These are phyloP conservation scores for Fraxinus xanthoxyloides DNA, from an alignment of 305 asterid genomes.

Conservation along the genomic window DNA sequence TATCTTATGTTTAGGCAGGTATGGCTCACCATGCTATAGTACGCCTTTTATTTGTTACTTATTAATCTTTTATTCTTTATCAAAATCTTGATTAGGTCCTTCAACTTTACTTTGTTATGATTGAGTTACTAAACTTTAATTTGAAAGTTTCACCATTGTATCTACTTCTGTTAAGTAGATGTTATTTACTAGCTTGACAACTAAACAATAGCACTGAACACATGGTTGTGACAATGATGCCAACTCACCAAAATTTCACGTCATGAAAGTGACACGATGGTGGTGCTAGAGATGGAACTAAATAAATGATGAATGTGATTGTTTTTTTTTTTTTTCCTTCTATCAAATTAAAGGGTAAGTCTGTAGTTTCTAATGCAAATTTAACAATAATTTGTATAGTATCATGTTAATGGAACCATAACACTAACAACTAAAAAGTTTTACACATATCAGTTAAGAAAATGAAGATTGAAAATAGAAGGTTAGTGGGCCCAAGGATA, in stretches of 20 bases:
- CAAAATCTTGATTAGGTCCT: background rate
- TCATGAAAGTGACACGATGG: background rate
- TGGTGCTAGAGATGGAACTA: background rate
- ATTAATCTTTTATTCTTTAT: background rate
- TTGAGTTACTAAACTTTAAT: background rate
- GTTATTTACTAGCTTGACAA: background rate
- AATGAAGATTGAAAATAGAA: too few relatives aligned
- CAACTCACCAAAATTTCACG: background rate
- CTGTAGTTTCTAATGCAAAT: background rate
- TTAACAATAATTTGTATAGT: background rate
- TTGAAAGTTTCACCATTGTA: background rate
- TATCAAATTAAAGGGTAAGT: background rate
- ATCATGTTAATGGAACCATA: background rate
- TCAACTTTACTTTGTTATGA: background rate
- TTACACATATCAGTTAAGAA: too few relatives aligned
- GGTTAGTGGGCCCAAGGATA: too few relatives aligned
- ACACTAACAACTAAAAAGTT: too few relatives aligned
- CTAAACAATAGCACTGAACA: background rate
- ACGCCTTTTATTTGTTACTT: background rate
- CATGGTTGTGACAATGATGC: background rate
- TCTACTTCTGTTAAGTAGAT: background rate
- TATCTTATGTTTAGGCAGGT: slow-evolving; percentile 34
- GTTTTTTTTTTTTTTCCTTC: too few relatives aligned
- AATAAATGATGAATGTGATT: background rate
- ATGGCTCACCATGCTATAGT: slow-evolving; percentile 28